These are phyloP conservation scores for Coprinellus aureogranulatus DNA, from an alignment of 768 basidiomycete species.

Conservation along the genomic window DNA sequence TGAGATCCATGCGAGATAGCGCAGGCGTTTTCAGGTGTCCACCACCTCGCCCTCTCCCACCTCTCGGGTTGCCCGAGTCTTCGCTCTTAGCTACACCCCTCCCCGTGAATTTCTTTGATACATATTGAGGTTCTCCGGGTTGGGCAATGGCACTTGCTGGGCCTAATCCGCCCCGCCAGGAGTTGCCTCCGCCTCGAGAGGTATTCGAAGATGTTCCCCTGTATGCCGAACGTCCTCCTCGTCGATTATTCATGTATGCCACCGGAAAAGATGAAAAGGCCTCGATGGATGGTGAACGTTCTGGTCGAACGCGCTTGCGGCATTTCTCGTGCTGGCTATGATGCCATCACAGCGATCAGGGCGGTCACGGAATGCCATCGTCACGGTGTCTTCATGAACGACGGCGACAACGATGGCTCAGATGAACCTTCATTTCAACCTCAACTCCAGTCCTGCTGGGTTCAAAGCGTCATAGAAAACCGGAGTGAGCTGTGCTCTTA, in stretches of 20 bases:
- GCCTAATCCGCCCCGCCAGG: not conserved
- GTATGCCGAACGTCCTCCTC: not conserved
- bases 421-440: not conserved
- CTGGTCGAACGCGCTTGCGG: not conserved
- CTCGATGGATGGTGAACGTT: not conserved
- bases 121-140: too few relatives aligned
- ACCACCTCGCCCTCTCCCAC: constrained; percentile 15
- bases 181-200: not conserved
- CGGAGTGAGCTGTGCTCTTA: too few relatives aligned
- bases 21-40: constrained; percentile 9
- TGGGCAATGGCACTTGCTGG: too few relatives aligned
- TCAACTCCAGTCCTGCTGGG: too few relatives aligned
- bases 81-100: not conserved
- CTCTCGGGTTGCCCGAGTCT: not conserved
- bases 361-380: too few relatives aligned
- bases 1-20: constrained; percentile 48
- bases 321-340: too few relatives aligned
- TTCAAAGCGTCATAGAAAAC: too few relatives aligned
- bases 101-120: too few relatives aligned
- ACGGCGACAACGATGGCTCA: not conserved
- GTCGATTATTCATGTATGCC: too few relatives aligned
- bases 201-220: not conserved
- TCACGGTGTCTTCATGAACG: not conserved
- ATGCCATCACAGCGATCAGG: not conserved
- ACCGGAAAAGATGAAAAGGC: too few relatives aligned